These are phyloP conservation scores for Trichoderma oligosporum DNA, from an alignment of 2,329 filamentous ascomycete species.

Conservation along the genomic window DNA sequence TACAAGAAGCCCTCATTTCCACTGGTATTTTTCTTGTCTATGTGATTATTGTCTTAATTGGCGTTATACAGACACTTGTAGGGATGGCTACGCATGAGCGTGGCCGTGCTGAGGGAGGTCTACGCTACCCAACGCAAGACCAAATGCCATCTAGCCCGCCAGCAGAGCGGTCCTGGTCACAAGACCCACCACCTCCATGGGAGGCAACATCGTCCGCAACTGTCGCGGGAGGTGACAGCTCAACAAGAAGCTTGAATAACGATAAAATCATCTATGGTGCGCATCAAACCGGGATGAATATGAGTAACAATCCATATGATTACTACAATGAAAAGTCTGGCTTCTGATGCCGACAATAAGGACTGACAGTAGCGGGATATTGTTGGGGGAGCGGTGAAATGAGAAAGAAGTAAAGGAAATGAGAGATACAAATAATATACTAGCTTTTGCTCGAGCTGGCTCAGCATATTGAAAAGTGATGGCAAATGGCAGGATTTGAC, in stretches of 20 bases:
- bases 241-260: not conserved
- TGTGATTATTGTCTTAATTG: slow-evolving; percentile 71
- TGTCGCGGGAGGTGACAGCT: not conserved
- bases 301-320: slow-evolving; percentile 16
- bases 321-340: slow-evolving; percentile 7
- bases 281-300: not conserved
- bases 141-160: slow-evolving; percentile 28
- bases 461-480: not conserved
- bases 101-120: slow-evolving; percentile 51
- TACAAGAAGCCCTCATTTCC: slow-evolving; percentile 77
- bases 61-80: slow-evolving; percentile 61
- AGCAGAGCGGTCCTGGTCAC: slow-evolving; percentile 10
- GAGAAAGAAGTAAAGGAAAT: not conserved
- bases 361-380: too few species aligned
- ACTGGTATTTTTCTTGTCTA: slow-evolving; percentile 71
- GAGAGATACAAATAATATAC: not conserved
- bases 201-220: not conserved
- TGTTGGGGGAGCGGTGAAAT: not conserved
- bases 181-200: slow-evolving; percentile 15
- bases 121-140: slow-evolving; percentile 35
- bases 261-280: slow-evolving; percentile 14
- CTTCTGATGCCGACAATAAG: slow-evolving; percentile 2
- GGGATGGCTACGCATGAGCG: slow-evolving; percentile 59
- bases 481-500: not conserved
- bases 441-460: slow-evolving; percentile 3